Conservation (phyloP, 805 yeast species). For the Yamadazyma endophytica region DNA sequence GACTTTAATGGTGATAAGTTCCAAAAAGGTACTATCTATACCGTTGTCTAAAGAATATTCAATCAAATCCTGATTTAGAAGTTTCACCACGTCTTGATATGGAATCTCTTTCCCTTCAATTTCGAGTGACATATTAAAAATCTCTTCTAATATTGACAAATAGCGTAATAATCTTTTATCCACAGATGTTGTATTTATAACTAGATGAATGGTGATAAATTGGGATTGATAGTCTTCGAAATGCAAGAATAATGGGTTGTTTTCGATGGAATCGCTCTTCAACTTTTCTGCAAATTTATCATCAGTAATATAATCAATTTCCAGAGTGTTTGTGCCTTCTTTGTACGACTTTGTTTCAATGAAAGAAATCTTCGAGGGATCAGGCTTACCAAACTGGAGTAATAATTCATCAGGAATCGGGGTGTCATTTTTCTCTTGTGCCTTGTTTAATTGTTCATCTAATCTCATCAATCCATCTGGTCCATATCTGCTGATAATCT, state of each 20-base stretch:
- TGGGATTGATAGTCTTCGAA: slow-evolving; percentile 77
- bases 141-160: slow-evolving; percentile 56
- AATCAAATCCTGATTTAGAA: slow-evolving; percentile 70
- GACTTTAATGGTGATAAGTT: slow-evolving; percentile 58
- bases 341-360: slow-evolving; percentile 64
- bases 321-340: slow-evolving; percentile 46
- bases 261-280: slow-evolving; percentile 31
- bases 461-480: slow-evolving; percentile 54
- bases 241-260: slow-evolving; percentile 68
- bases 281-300: slow-evolving; percentile 19
- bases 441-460: slow-evolving; percentile 49
- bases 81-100: slow-evolving; percentile 72
- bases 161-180: slow-evolving; percentile 57
- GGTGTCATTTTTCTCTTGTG: slow-evolving; percentile 64
- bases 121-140: slow-evolving; percentile 70
- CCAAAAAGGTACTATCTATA: slow-evolving; percentile 58
- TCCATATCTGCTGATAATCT: slow-evolving; percentile 53
- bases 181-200: slow-evolving; percentile 52
- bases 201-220: slow-evolving; percentile 65
- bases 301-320: slow-evolving; percentile 21
- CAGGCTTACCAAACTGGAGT: slow-evolving; percentile 61
- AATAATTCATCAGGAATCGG: slow-evolving; percentile 72
- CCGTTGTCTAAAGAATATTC: slow-evolving; percentile 54
- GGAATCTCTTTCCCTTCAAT: slow-evolving; percentile 52
- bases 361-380: slow-evolving; percentile 70